phyloP scores from a whole-genome alignment of 148 eudicot species.

The Vaccinium corymbosum region DNA sequence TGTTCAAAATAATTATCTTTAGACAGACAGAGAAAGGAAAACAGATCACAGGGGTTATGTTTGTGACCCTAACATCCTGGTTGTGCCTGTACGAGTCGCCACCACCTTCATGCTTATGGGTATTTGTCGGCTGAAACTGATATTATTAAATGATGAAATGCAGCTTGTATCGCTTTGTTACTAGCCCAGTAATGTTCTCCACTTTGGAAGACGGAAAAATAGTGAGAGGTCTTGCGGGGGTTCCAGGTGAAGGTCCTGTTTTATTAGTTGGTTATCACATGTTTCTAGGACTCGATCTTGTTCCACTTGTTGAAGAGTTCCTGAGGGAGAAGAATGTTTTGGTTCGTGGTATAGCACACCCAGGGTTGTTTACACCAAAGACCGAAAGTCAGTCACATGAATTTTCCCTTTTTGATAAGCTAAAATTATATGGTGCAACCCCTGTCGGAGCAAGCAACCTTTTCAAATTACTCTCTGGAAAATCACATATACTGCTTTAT shows the following conservation, averaged over 20 bases:
- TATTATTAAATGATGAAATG: slow-evolving; percentile 21
- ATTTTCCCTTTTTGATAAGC: slow-evolving; percentile 40
- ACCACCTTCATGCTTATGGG: neutral
- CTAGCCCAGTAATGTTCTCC: slow-evolving; percentile 71
- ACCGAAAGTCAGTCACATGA: slow-evolving; percentile 28
- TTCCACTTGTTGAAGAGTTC: slow-evolving; percentile 54
- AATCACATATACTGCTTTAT: slow-evolving; percentile 75
- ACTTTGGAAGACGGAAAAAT: slow-evolving; percentile 72
- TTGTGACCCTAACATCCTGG: slow-evolving; percentile 4
- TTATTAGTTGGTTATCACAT: slow-evolving; percentile 91
- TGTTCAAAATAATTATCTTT: neutral
- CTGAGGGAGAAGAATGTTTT: slow-evolving; percentile 57
- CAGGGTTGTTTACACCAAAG: slow-evolving; percentile 37
- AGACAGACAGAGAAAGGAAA: neutral
- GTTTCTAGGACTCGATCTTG: slow-evolving; percentile 78
- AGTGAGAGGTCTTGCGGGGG: slow-evolving; percentile 81
- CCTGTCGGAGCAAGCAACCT: slow-evolving; percentile 72
- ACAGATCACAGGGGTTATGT: neutral
- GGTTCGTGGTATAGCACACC: slow-evolving; percentile 87
- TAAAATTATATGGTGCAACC: slow-evolving; percentile 62
- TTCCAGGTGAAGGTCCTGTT: slow-evolving; percentile 89
- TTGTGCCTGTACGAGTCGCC: neutral
- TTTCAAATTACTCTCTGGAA: slow-evolving; percentile 58
- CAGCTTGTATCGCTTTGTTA: slow-evolving; percentile 45
- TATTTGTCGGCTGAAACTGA: slow-evolving; percentile 2